Evolutionary conservation across 2,329 filamentous ascomycete genomes (phyloP), one percentile per base, ranked within the genome.

Genomic region (Nemania sp.): DNA sequence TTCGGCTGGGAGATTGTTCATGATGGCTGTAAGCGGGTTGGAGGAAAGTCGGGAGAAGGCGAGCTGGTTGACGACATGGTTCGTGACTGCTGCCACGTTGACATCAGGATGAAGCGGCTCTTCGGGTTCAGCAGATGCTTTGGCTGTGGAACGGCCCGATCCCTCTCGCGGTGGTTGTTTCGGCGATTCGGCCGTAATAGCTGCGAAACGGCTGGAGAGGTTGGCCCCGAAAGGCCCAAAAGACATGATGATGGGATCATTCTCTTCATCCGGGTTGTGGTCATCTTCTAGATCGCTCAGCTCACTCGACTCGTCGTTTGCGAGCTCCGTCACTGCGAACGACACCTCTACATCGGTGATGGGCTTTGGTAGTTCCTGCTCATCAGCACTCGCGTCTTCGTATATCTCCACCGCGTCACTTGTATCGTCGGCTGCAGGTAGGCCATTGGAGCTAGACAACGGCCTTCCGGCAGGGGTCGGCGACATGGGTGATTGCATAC

Each of bases 51-150:
- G 89, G 1, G 94, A 97, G 72, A 90, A 99, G 26, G 94, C 94
- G 24, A 99, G 83, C 73, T 99, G 94, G 73, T 97, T 97, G 70
- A 94, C 82, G 58, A 96, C 86, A 69, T 99, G 94, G 72, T 97
- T 96, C 64, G 82, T 81, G 60, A 94, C 73, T 74, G 75, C 73
- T 65, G 65, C 65, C 66, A 73, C 68, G 54, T 77, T 61, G 36
- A 77, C 67, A 24, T 66, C 60, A 61, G 60, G 63, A 24, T 61
- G 64, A 26, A 66, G 45, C 5, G 64, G 62, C 51, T 69, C 64
- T 46, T 70, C 68, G 9, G 66, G 57, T 33, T 68, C 66, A 6
- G 49, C 59, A 2, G 65, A 64, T 8, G 61, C 51, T 40, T 62
- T 61, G 12, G 57, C 57, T 8, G 64, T 65, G 17, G 62, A 49